Evolutionary conservation across 164 flowering plant genomes (phyloP), one percentile per base, ranked within the genome.

Genomic region (Taxillus chinensis): DNA sequence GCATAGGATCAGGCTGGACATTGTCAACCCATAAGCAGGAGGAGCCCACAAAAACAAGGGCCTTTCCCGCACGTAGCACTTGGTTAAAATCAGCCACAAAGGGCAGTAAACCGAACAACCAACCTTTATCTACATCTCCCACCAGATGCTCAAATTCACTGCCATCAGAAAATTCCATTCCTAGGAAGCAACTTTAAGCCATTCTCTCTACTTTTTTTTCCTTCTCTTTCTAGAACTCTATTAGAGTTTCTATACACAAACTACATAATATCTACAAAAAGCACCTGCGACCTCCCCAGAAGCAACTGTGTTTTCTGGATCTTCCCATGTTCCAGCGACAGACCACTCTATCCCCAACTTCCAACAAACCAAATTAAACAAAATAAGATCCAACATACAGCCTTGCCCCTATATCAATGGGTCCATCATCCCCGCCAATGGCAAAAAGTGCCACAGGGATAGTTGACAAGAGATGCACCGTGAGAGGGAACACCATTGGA

Each of bases 361-460:
- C 8, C 46, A 43, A 43, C 10, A 48, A 11, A 8, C 3, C 51
- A 48, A 3, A 11, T 75, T 68, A 81, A 64, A 59, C 49, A 15
- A 81, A 70, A 68, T 90, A 93, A 7, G 97, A 85, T 71, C 83
- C 78, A 73, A 79, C 38, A 72, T 82, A 90, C 65, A 93, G 71
- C 80, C 83, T 80, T 61, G 79, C 91, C 67, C 81, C 86, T 56
- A 90, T 78, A 62, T 93, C 99, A 63, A 84, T 67, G 27, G 96
- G 93, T 17, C 90, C 91, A 67, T 82, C 84, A 65, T 79, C 84
- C 57, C 99, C 99, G 42, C 99, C 96, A 60, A 82, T 72, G 0
- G 95, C 89, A 81, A 84, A 82, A 58, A 93, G 83, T 1, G 77
- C 86, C 7, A 93, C 93, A 43, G 89, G 85, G 49, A 89, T 80